phyloP scores from a whole-genome alignment of 2,329 filamentous ascomycete species.

The Purpureocillium lavendulum region DNA sequence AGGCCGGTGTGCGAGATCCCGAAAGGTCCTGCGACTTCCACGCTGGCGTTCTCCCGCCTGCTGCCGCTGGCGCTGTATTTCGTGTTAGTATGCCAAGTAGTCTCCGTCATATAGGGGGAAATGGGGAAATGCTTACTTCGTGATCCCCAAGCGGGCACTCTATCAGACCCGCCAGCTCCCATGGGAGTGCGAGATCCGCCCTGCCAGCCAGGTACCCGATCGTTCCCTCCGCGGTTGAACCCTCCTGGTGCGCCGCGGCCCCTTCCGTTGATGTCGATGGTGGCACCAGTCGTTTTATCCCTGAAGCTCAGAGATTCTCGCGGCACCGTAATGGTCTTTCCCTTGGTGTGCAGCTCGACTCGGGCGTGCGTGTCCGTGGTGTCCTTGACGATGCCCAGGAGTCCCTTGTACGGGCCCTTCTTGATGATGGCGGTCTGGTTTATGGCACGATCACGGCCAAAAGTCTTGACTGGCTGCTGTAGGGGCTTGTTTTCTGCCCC shows the following conservation, averaged over 20 bases:
- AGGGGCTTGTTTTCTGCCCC: conserved; percentile 37
- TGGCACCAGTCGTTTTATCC: conserved; percentile 71
- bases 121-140: conserved; percentile 49
- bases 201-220: conserved; percentile 48
- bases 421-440: conserved; percentile 87
- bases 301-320: conserved; percentile 80
- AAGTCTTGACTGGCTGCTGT: conserved; percentile 65
- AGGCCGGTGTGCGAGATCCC: conserved; percentile 60
- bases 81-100: not conserved
- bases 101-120: not conserved
- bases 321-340: conserved; percentile 77
- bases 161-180: conserved; percentile 48
- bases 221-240: conserved; percentile 34
- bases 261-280: conserved; percentile 59
- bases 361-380: conserved; percentile 79
- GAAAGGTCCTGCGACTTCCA: conserved; percentile 47
- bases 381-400: conserved; percentile 93
- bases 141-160: conserved; percentile 70
- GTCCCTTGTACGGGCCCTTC: conserved; percentile 83
- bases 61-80: conserved; percentile 42
- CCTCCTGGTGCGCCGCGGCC: conserved; percentile 39
- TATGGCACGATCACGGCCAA: conserved; percentile 74
- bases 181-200: conserved; percentile 62
- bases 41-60: conserved; percentile 53
- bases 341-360: conserved; percentile 90